Conservation (phyloP, 2,329 filamentous ascomycete genomes). For the Penicillium sp. region DNA sequence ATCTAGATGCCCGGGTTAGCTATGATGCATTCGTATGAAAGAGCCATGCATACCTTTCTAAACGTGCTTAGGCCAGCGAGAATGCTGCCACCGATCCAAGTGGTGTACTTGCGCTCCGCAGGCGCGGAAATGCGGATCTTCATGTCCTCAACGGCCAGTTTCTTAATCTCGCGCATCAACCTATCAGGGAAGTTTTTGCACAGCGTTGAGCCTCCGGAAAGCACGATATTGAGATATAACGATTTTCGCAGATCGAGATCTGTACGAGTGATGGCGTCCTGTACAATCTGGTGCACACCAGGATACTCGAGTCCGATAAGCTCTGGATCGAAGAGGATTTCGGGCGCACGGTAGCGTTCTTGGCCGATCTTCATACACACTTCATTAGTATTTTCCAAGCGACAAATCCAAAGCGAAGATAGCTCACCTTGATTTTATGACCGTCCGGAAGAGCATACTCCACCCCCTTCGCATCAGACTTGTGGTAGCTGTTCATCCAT, state of each 20-base stretch:
- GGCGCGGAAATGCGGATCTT: constrained; percentile 98
- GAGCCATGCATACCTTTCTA: constrained; percentile 68
- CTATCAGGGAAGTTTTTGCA: constrained; percentile 96
- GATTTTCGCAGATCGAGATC: constrained; percentile 94
- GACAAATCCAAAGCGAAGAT: neutral
- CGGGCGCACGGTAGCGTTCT: constrained; percentile 90
- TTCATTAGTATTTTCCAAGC: neutral
- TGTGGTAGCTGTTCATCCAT: constrained; percentile 69
- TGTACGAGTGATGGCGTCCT: constrained; percentile 90
- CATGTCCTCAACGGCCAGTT: constrained; percentile 96
- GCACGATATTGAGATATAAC: constrained; percentile 92
- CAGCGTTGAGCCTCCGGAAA: constrained; percentile 91
- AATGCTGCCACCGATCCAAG: constrained; percentile 98
- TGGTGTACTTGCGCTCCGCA: constrained; percentile 96
- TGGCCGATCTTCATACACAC: constrained; percentile 65
- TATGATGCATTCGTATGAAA: neutral
- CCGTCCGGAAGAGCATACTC: constrained; percentile 92
- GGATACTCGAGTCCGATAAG: constrained; percentile 96
- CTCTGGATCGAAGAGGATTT: constrained; percentile 96
- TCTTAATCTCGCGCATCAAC: constrained; percentile 84
- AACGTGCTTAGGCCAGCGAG: constrained; percentile 95
- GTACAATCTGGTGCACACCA: constrained; percentile 95
- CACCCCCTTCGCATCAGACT: constrained; percentile 71
- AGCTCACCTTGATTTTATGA: constrained; percentile 76
- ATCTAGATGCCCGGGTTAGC: constrained; percentile 57